Conservation (phyloP, 2,329 filamentous ascomycete genomes). For the Chrysosporium queenslandicum region DNA sequence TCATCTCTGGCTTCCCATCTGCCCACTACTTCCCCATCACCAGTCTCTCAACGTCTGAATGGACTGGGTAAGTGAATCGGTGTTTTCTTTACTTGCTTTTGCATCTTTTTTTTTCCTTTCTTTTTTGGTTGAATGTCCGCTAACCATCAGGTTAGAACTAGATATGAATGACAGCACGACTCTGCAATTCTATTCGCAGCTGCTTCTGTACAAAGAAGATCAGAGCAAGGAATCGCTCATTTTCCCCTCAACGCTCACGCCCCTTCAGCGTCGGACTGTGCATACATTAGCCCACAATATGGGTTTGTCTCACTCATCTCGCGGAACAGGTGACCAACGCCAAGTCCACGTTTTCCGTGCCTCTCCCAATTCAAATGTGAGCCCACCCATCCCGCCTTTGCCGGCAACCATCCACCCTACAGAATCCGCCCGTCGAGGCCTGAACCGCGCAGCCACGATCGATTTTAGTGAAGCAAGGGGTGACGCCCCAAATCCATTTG, state of each 20-base stretch:
- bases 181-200: constrained; percentile 78
- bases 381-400: constrained; percentile 53
- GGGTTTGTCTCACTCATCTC: constrained; percentile 81
- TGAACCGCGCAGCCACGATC: constrained; percentile 93
- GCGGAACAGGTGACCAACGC: constrained; percentile 74
- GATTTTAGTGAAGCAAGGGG: constrained; percentile 81
- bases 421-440: constrained; percentile 68
- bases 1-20: constrained; percentile 62
- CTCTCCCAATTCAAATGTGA: constrained; percentile 44
- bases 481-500: constrained; percentile 61
- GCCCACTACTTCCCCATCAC: constrained; percentile 55
- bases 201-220: constrained; percentile 80
- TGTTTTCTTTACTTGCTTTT: too few species aligned
- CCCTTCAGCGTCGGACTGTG: constrained; percentile 76
- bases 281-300: constrained; percentile 94
- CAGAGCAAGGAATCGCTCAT: constrained; percentile 66
- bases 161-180: constrained; percentile 87
- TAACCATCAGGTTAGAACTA: constrained; percentile 47
- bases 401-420: constrained; percentile 55
- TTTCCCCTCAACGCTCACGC: constrained; percentile 70
- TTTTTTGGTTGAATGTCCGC: too few species aligned
- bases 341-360: constrained; percentile 77
- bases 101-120: too few species aligned
- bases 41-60: constrained; percentile 48
- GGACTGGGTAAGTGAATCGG: constrained; percentile 28